A percentile compares a stretch with the other conserved stretches of the same genome.
Conservation (phyloP, 495 filamentous ascomycete species). For the Delitschia confertaspora region DNA sequence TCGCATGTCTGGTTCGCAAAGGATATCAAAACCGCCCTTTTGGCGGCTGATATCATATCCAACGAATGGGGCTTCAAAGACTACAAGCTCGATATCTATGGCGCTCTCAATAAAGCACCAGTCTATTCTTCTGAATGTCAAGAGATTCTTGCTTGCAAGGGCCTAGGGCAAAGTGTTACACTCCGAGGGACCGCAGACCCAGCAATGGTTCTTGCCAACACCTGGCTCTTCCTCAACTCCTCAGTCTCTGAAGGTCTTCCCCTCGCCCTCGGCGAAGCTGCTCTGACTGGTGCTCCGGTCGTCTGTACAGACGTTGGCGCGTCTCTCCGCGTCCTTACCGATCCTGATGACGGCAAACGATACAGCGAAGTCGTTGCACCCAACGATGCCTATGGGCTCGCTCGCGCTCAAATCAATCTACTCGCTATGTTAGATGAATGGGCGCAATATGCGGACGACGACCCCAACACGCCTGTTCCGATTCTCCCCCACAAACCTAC, state of each 20-base stretch:
- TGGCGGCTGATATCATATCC: conserved; percentile 57
- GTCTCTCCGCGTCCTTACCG: conserved; percentile 54
- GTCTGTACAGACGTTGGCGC: conserved; percentile 60
- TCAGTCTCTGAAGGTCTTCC: conserved; percentile 59
- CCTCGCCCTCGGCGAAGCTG: conserved; percentile 56
- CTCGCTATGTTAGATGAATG: conserved; percentile 54
- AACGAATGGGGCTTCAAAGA: conserved; percentile 59
- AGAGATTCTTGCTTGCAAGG: conserved; percentile 54
- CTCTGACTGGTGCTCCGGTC: conserved; percentile 54
- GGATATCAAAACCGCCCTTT: conserved; percentile 55
- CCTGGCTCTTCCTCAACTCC: conserved; percentile 61
- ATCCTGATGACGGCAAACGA: conserved; percentile 47
- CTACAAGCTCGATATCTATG: conserved; percentile 55
- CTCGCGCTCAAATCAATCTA: conserved; percentile 54
- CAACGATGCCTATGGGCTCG: conserved; percentile 51
- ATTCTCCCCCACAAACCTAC: conserved; percentile 44
- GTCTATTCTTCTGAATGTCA: conserved; percentile 53
- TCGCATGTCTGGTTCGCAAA: conserved; percentile 59
- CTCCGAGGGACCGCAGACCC: conserved; percentile 51
- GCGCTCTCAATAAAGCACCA: conserved; percentile 51
- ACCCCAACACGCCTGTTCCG: conserved; percentile 34
- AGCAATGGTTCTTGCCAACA: conserved; percentile 49
- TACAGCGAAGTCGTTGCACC: conserved; percentile 56
- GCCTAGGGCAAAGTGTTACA: conserved; percentile 45
- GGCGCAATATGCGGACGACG: conserved; percentile 46